Base-by-base conservation (phyloP, 805 yeast genomes). In the Starmerella etchellsii region DNA sequence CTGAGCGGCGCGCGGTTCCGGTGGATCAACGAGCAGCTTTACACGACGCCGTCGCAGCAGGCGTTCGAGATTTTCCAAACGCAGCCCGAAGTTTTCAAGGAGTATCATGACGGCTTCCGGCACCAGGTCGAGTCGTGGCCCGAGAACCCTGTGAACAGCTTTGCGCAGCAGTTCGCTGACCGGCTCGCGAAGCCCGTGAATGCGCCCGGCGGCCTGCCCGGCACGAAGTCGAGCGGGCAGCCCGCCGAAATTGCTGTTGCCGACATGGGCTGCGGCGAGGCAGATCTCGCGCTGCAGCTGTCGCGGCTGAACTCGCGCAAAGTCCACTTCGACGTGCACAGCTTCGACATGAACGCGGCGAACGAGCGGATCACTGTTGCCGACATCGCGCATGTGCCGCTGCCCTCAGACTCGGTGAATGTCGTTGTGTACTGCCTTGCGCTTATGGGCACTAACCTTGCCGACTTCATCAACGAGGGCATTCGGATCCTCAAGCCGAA, bases 231-330 rank as follows among this genome's bases (percentile, higher is more conserved):
- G 21, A 26, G 9, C 6, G 31, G 31, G 19, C 62, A 61, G 36
- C 34, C 31, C 11, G 74, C 74, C 41, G 69, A 70, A 44, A 76
- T 88, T 28, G 84, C 81, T 3, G 71, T 91, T 44, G 96, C 97
- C 0, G 98, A 91, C 63, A 88, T 91, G 97, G 99, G 98, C 10
- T 91, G 98, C 60, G 99, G 98, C 41, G 98, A 91, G 61, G 98
- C 97, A 0, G 81, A 81, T 53, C 69, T 91, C 35, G 81, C 84
- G 51, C 69, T 82, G 37, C 54, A 55, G 45, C 40, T 47, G 5
- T 2, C 27, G 14, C 30, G 32, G 23, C 10, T 46, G 22, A 24
- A 39, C 13, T 22, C 33, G 22, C 69, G 67, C 33, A 58, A 56
- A 30, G 58, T 60, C 20, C 60, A 65, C 27, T 69, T 67, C 41